Base-by-base conservation (phyloP, 2,329 filamentous ascomycete species). In the Venturia oleaginea region DNA sequence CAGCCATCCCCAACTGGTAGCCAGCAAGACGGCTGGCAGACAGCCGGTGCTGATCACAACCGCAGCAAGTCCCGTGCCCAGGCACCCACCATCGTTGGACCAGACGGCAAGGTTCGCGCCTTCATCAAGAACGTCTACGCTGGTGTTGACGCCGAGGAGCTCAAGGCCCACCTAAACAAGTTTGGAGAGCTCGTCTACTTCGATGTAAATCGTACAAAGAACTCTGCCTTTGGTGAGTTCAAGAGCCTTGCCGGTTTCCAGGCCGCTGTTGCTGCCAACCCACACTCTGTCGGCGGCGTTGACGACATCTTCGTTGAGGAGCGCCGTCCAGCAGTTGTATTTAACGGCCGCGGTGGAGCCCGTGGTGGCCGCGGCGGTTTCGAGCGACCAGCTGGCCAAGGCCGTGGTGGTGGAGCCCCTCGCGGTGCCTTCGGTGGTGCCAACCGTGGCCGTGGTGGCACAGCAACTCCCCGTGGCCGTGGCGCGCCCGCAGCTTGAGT, bases 81-180 rank as follows among this genome's bases (percentile, higher is more conserved):
- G 76, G 84, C 86, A 64, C 81, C 85, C 32, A 74, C 85, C 32
- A 74, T 79, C 59, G 89, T 92, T 72, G 89, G 91, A 72, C 88
- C 93, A 67, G 42, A 59, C 32, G 65, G 61, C 19, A 30, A 40
- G 17, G 65, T 65, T 63, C 84, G 92, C 69, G 94, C 89, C 24
- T 97, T 97, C 76, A 91, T 99, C 76, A 96, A 96, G 82, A 96
- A 93, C 71, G 93, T 97, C 61, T 93, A 87, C 61, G 92, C 96
- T 40, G 92, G 92, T 78, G 87, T 99, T 62, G 84, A 90, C 73
- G 83, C 86, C 17, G 84, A 86, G 48, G 85, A 91, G 59, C 81
- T 99, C 66, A 88, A 83, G 75, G 81, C 83, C 63, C 83, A 85
- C 63, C 80, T 99, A 62, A 81, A 86, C 69, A 85, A 86, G 70